Evolutionary conservation across 306 rosid genomes (phyloP), one percentile per base, ranked within the genome.

Genomic region (Trifolium dubium): DNA sequence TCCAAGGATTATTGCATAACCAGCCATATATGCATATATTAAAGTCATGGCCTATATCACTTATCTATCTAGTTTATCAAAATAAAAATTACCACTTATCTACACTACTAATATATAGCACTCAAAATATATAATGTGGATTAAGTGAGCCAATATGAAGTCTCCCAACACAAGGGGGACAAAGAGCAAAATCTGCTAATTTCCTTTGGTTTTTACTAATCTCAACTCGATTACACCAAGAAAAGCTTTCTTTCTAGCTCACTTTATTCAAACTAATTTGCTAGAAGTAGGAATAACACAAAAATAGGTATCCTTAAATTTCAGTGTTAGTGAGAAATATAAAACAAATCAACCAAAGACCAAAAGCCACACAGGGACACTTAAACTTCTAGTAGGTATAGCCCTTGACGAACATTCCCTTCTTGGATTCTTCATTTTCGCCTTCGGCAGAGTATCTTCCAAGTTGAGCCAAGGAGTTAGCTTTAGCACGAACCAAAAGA

Each of bases 381-480:
- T 60, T 35, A 49, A 34, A 78, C 31, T 71, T 56, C 41, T 79
- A 94, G 89, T 94, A 92, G 59, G 95, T 89, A 63, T 94, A 94
- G 68, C 96, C 99, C 85, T 85, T 87, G 78, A 90, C 96, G 56
- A 94, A 94, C 99, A 94, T 94, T 73, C 96, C 99, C 50, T 77
- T 86, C 82, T 78, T 88, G 67, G 99, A 95, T 68, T 92, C 99
- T 58, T 94, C 99, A 2, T 76, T 84, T 71, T 94, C 99, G 8
- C 95, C 99, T 8, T 85, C 88, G 0, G 92, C 98, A 1, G 98
- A 83, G 85, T 94, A 94, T 80, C 84, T 92, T 72, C 99, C 99
- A 4, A 94, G 92, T 81, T 94, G 99, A 54, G 99, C 99, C 74
- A 95, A 77, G 71, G 99, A 94, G 81, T 94, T 94, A 1, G 99